A percentile compares a stretch with the other conserved stretches of the same genome.
These are phyloP conservation scores for Colletotrichum sidae DNA, from an alignment of 2,329 filamentous ascomycete genomes.

Conservation along the genomic window DNA sequence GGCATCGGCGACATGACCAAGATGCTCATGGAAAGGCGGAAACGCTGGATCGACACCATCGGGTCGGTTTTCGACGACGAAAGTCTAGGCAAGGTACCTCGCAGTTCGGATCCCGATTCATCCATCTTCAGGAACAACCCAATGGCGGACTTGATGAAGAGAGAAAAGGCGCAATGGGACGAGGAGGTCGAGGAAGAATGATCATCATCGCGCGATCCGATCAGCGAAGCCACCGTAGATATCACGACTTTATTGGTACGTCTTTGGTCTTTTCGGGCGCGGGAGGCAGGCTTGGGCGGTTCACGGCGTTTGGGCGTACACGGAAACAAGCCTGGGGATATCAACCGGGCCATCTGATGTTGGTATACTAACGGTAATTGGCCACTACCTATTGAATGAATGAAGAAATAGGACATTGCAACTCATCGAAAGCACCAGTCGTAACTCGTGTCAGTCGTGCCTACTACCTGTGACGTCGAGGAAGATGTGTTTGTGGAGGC, in stretches of 20 bases:
- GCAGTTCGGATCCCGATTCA: slow-evolving; percentile 70
- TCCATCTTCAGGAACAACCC: slow-evolving; percentile 79
- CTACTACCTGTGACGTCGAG: too few relatives aligned
- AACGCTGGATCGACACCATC: slow-evolving; percentile 91
- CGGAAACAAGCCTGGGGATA: slow-evolving; percentile 7
- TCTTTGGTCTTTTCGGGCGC: not conserved
- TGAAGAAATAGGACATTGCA: not conserved
- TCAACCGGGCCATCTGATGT: too few relatives aligned
- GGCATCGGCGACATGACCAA: slow-evolving; percentile 92
- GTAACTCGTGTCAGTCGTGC: too few relatives aligned
- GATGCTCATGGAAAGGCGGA: slow-evolving; percentile 90
- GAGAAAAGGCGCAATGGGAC: slow-evolving; percentile 84
- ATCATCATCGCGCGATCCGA: not conserved
- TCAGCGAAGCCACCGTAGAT: too few relatives aligned
- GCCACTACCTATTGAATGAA: not conserved
- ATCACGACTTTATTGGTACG: too few relatives aligned
- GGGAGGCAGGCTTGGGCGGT: slow-evolving; percentile 12
- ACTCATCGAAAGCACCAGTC: too few relatives aligned
- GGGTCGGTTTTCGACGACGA: slow-evolving; percentile 91
- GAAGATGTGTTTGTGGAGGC: too few relatives aligned
- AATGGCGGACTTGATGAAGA: slow-evolving; percentile 80
- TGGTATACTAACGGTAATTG: too few relatives aligned
- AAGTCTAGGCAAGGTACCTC: slow-evolving; percentile 78
- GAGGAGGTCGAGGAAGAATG: slow-evolving; percentile 79
- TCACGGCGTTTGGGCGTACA: slow-evolving; percentile 29